phyloP scores from a whole-genome alignment of 1,284 basidiomycete genomes.

The Vanrija humicola region DNA sequence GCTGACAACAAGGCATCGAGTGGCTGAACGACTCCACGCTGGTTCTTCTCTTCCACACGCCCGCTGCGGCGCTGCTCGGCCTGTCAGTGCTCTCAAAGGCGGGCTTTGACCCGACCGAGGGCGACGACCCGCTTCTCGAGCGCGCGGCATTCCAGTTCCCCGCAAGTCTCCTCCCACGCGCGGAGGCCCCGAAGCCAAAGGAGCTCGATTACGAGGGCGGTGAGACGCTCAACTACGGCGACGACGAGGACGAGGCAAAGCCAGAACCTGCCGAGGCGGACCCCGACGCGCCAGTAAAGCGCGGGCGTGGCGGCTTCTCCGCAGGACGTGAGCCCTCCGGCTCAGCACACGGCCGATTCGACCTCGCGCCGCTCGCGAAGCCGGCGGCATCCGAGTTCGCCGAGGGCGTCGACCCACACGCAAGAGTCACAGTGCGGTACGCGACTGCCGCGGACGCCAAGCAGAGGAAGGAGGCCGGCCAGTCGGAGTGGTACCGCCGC shows the following conservation, averaged over 20 bases:
- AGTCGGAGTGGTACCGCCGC: slow-evolving; percentile 37
- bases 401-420: slow-evolving; percentile 36
- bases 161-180: slow-evolving; percentile 30
- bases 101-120: slow-evolving; percentile 44
- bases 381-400: slow-evolving; percentile 12
- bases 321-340: neutral
- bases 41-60: slow-evolving; percentile 36
- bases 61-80: slow-evolving; percentile 32
- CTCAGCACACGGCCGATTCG: slow-evolving; percentile 10
- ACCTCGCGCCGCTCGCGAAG: slow-evolving; percentile 12
- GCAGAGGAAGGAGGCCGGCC: slow-evolving; percentile 24
- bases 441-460: slow-evolving; percentile 29
- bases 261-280: slow-evolving; percentile 1
- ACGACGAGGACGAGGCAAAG: neutral
- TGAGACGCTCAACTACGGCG: neutral
- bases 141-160: slow-evolving; percentile 39
- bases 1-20: slow-evolving; percentile 36
- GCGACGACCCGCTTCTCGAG: slow-evolving; percentile 42
- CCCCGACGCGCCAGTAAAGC: slow-evolving; percentile 9
- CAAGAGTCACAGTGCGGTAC: slow-evolving; percentile 37
- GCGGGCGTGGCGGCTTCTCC: slow-evolving; percentile 36
- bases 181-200: slow-evolving; percentile 5
- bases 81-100: slow-evolving; percentile 41
- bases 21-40: slow-evolving; percentile 47
- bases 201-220: slow-evolving; percentile 1